These are phyloP conservation scores for Fusarium begoniae DNA, from an alignment of 2,329 filamentous ascomycete species.

Conservation along the genomic window DNA sequence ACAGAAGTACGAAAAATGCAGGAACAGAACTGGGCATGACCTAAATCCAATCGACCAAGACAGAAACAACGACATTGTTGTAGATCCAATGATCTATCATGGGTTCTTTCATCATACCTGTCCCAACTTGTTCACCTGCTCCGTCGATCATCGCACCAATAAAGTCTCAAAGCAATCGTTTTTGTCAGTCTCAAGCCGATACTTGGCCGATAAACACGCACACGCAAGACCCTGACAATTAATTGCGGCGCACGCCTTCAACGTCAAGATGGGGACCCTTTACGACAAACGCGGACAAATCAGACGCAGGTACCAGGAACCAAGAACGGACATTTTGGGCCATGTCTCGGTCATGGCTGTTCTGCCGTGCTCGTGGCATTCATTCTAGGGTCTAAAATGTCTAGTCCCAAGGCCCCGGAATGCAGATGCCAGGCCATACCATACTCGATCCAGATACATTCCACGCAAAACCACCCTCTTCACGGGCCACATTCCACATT, in stretches of 20 bases:
- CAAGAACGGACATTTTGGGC: slow-evolving; percentile 2
- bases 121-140: not conserved
- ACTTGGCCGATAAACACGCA: not conserved
- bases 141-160: not conserved
- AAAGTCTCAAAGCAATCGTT: not conserved
- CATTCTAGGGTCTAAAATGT: not conserved
- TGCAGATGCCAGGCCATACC: slow-evolving; percentile 17
- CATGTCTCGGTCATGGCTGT: slow-evolving; percentile 7
- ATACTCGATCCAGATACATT: slow-evolving; percentile 29
- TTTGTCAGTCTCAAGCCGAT: not conserved
- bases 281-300: slow-evolving; percentile 8
- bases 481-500: slow-evolving; percentile 30
- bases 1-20: not conserved
- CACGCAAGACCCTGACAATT: slow-evolving; percentile 10
- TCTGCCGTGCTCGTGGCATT: slow-evolving; percentile 16
- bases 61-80: not conserved
- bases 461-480: slow-evolving; percentile 15
- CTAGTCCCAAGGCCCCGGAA: slow-evolving; percentile 22
- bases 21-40: not conserved
- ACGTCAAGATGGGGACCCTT: slow-evolving; percentile 4
- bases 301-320: slow-evolving; percentile 31
- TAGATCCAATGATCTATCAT: slow-evolving; percentile 15
- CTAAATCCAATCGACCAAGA: not conserved
- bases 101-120: not conserved
- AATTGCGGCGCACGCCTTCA: not conserved